These are phyloP conservation scores for Euryodendron excelsum DNA, from an alignment of 148 eudicot species.

Conservation along the genomic window DNA sequence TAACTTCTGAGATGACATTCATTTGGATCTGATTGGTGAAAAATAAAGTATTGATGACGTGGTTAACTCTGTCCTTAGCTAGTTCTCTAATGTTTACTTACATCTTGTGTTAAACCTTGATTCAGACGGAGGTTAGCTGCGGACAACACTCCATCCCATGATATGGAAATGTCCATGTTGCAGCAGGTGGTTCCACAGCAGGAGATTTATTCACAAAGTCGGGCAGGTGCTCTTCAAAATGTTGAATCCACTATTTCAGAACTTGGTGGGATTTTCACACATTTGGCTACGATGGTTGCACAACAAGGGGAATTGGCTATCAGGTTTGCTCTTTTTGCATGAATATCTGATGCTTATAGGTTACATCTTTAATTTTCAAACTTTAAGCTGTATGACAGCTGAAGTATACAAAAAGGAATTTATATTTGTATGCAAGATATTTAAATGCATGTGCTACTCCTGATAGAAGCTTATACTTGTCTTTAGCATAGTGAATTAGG, in stretches of 20 bases:
- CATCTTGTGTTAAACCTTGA: conserved; percentile 16
- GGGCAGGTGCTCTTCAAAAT: conserved; percentile 74
- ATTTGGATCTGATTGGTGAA: not conserved
- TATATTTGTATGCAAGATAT: not conserved
- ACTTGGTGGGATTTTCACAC: conserved; percentile 76
- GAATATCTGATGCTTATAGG: not conserved
- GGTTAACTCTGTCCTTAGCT: not conserved
- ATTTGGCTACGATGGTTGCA: conserved; percentile 83
- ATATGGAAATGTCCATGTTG: conserved; percentile 66
- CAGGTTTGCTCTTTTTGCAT: conserved; percentile 41
- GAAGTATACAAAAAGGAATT: not conserved
- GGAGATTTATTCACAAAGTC: conserved; percentile 52
- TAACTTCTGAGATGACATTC: not conserved
- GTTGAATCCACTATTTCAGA: conserved; percentile 88
- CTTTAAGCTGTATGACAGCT: not conserved
- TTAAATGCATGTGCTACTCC: not conserved
- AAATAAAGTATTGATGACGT: not conserved
- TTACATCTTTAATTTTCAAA: not conserved
- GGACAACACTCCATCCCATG: conserved; percentile 48
- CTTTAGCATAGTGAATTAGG: not conserved
- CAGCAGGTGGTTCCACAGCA: conserved; percentile 73
- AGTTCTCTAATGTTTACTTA: not conserved
- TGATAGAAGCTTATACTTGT: not conserved
- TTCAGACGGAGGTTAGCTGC: conserved; percentile 62
- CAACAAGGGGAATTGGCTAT: conserved; percentile 88